phyloP scores from a whole-genome alignment of 352 stramenopile species.

The Phytophthora multivora region DNA sequence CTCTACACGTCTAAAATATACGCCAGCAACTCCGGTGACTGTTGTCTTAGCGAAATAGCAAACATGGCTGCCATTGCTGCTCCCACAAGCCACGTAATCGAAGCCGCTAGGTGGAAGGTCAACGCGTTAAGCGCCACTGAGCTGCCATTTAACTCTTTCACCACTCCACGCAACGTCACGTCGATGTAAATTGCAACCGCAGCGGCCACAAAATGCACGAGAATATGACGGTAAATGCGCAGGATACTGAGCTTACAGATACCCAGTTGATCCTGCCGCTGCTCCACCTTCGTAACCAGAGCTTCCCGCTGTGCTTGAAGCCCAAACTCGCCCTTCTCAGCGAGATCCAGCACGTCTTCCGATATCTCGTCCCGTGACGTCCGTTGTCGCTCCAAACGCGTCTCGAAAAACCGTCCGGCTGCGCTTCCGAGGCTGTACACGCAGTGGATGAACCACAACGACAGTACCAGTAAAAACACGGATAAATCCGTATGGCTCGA shows the following conservation, averaged over 20 bases:
- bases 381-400: slow-evolving; percentile 35
- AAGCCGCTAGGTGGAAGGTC: slow-evolving; percentile 51
- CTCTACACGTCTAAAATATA: slow-evolving; percentile 52
- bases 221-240: slow-evolving; percentile 49
- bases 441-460: slow-evolving; percentile 53
- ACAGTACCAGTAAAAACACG: slow-evolving; percentile 41
- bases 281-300: slow-evolving; percentile 59
- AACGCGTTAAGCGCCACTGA: slow-evolving; percentile 33
- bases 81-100: slow-evolving; percentile 51
- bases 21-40: slow-evolving; percentile 47
- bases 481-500: slow-evolving; percentile 48
- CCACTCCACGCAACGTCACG: slow-evolving; percentile 16
- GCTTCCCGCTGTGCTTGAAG: slow-evolving; percentile 70
- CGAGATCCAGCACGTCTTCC: slow-evolving; percentile 57
- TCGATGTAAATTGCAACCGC: slow-evolving; percentile 50
- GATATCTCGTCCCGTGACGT: slow-evolving; percentile 47
- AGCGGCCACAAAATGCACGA: slow-evolving; percentile 46
- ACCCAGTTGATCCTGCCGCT: slow-evolving; percentile 57
- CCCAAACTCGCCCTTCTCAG: slow-evolving; percentile 67
- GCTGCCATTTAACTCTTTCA: slow-evolving; percentile 25
- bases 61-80: slow-evolving; percentile 38
- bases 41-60: slow-evolving; percentile 46
- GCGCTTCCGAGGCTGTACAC: slow-evolving; percentile 42
- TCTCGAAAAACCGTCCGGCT: slow-evolving; percentile 44
- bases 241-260: slow-evolving; percentile 61